phyloP scores from a whole-genome alignment of 768 basidiomycete genomes.

The Lactarius hatsudake region DNA sequence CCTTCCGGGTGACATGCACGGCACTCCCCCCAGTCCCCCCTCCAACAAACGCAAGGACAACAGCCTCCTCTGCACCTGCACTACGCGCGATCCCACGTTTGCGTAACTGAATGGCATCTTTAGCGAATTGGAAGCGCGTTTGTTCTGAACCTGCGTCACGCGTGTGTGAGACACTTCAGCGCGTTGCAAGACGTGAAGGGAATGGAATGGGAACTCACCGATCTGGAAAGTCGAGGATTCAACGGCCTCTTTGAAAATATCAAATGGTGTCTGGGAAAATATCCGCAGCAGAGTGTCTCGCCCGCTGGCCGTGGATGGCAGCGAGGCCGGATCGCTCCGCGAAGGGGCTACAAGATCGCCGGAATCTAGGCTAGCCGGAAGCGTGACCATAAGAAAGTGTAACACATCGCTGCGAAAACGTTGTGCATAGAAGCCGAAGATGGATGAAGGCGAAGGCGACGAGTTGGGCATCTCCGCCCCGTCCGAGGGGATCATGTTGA shows the following conservation, averaged over 20 bases:
- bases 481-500: constrained; percentile 56
- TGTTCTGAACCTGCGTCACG: constrained; percentile 65
- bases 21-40: constrained; percentile 64
- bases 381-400: constrained; percentile 70
- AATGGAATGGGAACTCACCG: constrained; percentile 43
- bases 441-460: constrained; percentile 45
- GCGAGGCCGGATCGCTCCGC: constrained; percentile 33
- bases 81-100: constrained; percentile 75
- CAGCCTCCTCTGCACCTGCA: constrained; percentile 79
- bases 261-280: constrained; percentile 80
- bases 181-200: background rate
- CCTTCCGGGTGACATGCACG: constrained; percentile 85
- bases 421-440: constrained; percentile 78
- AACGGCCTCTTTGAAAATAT: constrained; percentile 79
- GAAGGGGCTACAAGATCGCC: constrained; percentile 35
- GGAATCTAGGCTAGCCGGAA: constrained; percentile 64
- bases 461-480: constrained; percentile 47
- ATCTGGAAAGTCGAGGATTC: constrained; percentile 79
- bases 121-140: constrained; percentile 87
- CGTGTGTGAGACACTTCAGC: background rate
- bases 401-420: constrained; percentile 73
- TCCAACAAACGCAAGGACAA: constrained; percentile 85
- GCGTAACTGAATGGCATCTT: constrained; percentile 80
- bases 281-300: constrained; percentile 71
- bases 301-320: constrained; percentile 42